Evolutionary conservation across 2,329 filamentous ascomycete species (phyloP).

Genomic region (Laburnicola sp.): DNA sequence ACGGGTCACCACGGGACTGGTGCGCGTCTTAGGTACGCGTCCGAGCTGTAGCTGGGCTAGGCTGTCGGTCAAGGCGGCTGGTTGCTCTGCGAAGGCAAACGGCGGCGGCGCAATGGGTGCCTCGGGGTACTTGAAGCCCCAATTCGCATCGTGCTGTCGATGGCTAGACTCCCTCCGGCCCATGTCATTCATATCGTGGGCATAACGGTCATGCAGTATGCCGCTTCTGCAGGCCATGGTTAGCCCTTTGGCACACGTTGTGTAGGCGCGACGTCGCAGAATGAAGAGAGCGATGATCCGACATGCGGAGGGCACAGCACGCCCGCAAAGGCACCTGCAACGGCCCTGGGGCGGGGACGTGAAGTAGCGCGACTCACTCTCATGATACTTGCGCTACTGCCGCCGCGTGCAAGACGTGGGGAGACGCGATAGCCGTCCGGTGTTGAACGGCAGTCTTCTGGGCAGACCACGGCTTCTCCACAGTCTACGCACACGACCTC

Average conservation of each 20-base stretch:
- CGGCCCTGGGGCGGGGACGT: slow-evolving; percentile 14
- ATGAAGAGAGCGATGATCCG: slow-evolving; percentile 2
- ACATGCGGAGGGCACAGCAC: slow-evolving; percentile 17
- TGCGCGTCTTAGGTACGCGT: slow-evolving; percentile 35
- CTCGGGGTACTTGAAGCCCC: slow-evolving; percentile 28
- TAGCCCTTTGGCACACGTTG: slow-evolving; percentile 21
- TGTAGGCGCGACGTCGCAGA: not conserved
- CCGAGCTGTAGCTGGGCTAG: slow-evolving; percentile 34
- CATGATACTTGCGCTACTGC: slow-evolving; percentile 37
- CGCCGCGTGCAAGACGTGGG: slow-evolving; percentile 14
- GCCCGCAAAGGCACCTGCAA: slow-evolving; percentile 23
- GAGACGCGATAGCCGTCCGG: slow-evolving; percentile 13
- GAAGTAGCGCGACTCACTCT: slow-evolving; percentile 36
- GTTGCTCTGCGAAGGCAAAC: slow-evolving; percentile 34
- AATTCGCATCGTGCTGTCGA: slow-evolving; percentile 36
- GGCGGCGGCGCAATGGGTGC: slow-evolving; percentile 27
- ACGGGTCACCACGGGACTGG: slow-evolving; percentile 40
- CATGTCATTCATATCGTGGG: slow-evolving; percentile 42
- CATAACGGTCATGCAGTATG: slow-evolving; percentile 36
- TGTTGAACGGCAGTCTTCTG: slow-evolving; percentile 1
- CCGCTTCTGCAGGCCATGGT: slow-evolving; percentile 27
- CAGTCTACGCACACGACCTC: slow-evolving; percentile 29
- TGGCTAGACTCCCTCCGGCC: slow-evolving; percentile 39
- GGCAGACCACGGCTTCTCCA: slow-evolving; percentile 10
- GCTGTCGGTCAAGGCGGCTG: slow-evolving; percentile 25